A percentile compares a stretch with the other conserved stretches of the same genome.
Conservation (phyloP, 176 grass and related monocot genomes). For the Alopecurus myosuroides region DNA sequence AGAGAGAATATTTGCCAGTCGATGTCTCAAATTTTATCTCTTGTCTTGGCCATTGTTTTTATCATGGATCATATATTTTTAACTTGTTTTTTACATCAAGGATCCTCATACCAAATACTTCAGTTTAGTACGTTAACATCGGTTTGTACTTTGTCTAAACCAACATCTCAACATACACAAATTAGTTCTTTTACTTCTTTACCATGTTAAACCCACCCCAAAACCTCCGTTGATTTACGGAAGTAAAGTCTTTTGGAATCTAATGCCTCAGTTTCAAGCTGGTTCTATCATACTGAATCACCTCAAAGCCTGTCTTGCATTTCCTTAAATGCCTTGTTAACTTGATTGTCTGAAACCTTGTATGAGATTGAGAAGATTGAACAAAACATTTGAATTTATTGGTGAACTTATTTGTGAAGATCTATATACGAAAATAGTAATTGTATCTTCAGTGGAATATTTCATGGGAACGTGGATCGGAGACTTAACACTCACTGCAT, state of each 20-base stretch:
- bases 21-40: background rate
- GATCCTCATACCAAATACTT: background rate
- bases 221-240: background rate
- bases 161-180: background rate
- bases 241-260: background rate
- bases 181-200: background rate
- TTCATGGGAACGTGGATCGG: background rate
- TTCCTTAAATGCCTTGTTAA: background rate
- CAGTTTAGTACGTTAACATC: background rate
- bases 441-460: background rate
- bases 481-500: background rate
- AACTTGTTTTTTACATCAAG: background rate
- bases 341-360: background rate
- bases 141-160: background rate
- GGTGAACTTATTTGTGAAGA: background rate
- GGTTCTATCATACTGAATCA: background rate
- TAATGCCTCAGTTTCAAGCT: background rate
- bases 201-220: background rate
- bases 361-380: background rate
- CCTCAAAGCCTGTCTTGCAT: background rate
- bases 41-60: background rate
- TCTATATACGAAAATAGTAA: background rate
- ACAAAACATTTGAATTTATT: background rate
- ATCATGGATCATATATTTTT: background rate
- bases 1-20: background rate